Evolutionary conservation across 768 basidiomycete genomes (phyloP), one percentile per base, ranked within the genome.

Genomic region (Sistotremastrum suecicum): DNA sequence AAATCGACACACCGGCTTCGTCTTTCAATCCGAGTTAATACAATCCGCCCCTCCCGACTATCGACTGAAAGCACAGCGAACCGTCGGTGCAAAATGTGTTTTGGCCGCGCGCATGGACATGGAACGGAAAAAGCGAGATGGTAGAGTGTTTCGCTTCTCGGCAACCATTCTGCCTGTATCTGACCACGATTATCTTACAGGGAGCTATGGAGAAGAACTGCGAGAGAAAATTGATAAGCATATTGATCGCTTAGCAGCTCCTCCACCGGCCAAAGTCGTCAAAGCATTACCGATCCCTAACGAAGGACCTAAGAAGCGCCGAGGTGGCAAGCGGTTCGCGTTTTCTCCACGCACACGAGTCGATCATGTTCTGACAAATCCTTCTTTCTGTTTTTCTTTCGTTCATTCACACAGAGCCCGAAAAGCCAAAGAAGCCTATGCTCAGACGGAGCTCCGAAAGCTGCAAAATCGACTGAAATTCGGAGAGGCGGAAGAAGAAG

Each of bases 351-450:
- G n/a, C 30, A 44, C 9, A 11, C 28, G 3, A 31, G 41, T 2
- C 10, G 4, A 34, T 45, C n/a, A 5, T 29, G 34, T 29, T 44
- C 41, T 53, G 41, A 53, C 8, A 2, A 37, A 8, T 44, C 32
- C 42, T 46, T 34, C 10, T 42, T 45, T 5, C 12, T 51, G 38
- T 28, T 45, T 34, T 37, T 46, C 20, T 42, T 39, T 30, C 28
- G 5, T 38, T 31, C 6, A 28, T 39, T 30, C 37, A 3, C 10
- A 3, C 51, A 95, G 92, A 5, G 95, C 94, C 1, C 79, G 95
- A 40, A 94, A 97, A 60, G 86, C 90, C n/a, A 99, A 99, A 59
- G 95, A 98, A 63, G 91, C 90, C 1, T 92, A 92, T 57, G 91
- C 90, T 4, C 86, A 90, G 63, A 98, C 95, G 2, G 95, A 99